These are phyloP conservation scores for Tricladium varicosporioides DNA, from an alignment of 2,329 filamentous ascomycete genomes.

Conservation along the genomic window DNA sequence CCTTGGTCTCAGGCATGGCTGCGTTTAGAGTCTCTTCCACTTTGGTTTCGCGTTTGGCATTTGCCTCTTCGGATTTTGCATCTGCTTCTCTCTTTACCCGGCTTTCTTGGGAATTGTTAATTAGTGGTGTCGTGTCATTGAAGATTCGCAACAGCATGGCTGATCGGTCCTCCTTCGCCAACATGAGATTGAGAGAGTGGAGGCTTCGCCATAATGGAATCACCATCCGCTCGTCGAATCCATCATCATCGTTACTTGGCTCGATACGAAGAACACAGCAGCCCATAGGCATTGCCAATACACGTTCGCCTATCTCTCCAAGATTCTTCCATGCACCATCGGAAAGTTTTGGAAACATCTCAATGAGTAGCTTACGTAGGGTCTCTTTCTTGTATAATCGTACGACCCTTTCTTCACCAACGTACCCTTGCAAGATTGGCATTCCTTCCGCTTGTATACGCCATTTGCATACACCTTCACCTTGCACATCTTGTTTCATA, in stretches of 20 bases:
- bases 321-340: conserved; percentile 72
- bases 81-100: conserved; percentile 22
- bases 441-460: conserved; percentile 94
- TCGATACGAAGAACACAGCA: conserved; percentile 88
- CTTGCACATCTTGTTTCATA: conserved; percentile 93
- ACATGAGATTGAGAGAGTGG: conserved; percentile 91
- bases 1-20: too few relatives aligned
- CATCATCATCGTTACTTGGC: conserved; percentile 62
- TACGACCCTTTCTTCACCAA: conserved; percentile 75
- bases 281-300: conserved; percentile 78
- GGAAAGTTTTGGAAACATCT: conserved; percentile 93
- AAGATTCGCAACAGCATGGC: conserved; percentile 90
- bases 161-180: conserved; percentile 92
- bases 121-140: conserved; percentile 81
- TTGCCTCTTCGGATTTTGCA: too few relatives aligned
- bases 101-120: conserved; percentile 49
- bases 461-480: conserved; percentile 85
- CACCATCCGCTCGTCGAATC: conserved; percentile 74
- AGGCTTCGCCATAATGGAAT: conserved; percentile 93
- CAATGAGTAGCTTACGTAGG: conserved; percentile 76
- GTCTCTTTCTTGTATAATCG: conserved; percentile 75
- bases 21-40: too few relatives aligned
- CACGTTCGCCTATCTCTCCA: conserved; percentile 83
- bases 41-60: too few relatives aligned
- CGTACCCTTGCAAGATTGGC: conserved; percentile 85